Evolutionary conservation across 2,329 filamentous ascomycete species (phyloP).

Genomic region (Aspergillus intermedius): DNA sequence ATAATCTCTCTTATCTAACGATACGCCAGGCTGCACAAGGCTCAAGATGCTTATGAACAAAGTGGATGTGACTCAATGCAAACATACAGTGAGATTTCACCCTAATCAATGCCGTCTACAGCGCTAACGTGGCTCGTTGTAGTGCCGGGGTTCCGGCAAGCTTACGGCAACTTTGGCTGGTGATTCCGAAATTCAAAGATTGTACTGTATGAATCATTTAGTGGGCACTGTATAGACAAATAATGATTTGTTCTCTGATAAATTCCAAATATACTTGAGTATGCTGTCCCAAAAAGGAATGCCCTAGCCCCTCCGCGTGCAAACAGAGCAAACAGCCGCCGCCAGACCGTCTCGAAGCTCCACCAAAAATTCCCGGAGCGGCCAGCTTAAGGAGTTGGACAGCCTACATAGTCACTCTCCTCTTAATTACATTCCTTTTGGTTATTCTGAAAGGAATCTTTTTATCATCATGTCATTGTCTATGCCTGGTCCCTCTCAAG

Average conservation of each 20-base stretch:
- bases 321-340: conserved; percentile 34
- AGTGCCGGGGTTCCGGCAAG: conserved; percentile 19
- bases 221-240: neutral
- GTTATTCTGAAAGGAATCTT: conserved; percentile 15
- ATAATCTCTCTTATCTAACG: conserved; percentile 8
- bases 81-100: conserved; percentile 20
- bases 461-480: conserved; percentile 74
- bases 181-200: neutral
- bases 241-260: neutral
- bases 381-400: conserved; percentile 16
- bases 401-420: conserved; percentile 3
- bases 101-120: neutral
- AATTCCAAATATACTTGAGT: too few species aligned
- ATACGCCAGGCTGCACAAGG: conserved; percentile 31
- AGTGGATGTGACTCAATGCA: conserved; percentile 30
- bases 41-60: conserved; percentile 32
- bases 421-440: conserved; percentile 6
- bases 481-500: conserved; percentile 89
- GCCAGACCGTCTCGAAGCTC: conserved; percentile 24
- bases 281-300: conserved; percentile 6
- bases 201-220: neutral
- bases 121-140: neutral
- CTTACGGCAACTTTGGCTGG: conserved; percentile 10
- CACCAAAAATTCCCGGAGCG: conserved; percentile 32
- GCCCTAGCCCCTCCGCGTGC: conserved; percentile 28